phyloP scores from a whole-genome alignment of 139 green algal genomes.

The Microglena sp. region DNA sequence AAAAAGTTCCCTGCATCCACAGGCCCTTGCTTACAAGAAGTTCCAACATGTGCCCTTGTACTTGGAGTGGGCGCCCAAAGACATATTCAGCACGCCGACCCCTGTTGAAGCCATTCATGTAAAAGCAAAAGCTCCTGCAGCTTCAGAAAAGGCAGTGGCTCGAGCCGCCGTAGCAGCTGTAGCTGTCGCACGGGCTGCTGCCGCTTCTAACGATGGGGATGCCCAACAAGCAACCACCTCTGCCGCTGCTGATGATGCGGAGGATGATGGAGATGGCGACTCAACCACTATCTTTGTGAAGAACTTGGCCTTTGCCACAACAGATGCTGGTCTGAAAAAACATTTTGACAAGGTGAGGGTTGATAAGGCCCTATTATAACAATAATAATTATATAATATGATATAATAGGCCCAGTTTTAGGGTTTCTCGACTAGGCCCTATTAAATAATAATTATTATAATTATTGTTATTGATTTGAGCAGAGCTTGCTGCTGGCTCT shows the following conservation, averaged over 20 bases:
- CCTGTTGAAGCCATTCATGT: conserved; percentile 3
- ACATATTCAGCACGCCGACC: conserved; percentile 54
- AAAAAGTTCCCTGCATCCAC: too few species aligned
- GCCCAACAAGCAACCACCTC: not conserved
- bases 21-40: conserved; percentile 87
- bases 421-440: too few species aligned
- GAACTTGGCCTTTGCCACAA: conserved; percentile 86
- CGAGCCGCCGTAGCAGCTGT: conserved; percentile 1
- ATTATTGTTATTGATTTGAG: too few species aligned
- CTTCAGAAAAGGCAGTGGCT: not conserved
- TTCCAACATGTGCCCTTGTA: conserved; percentile 93
- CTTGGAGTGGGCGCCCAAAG: conserved; percentile 90
- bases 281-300: conserved; percentile 83
- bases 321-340: conserved; percentile 43
- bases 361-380: too few species aligned
- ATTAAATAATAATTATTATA: too few species aligned
- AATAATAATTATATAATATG: too few species aligned
- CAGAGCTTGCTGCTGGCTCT: too few species aligned
- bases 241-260: conserved; percentile 4
- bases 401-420: too few species aligned
- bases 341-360: conserved; percentile 64
- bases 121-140: not conserved
- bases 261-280: conserved; percentile 11
- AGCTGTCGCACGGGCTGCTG: too few species aligned
- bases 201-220: too few species aligned